Evolutionary conservation across 2,329 filamentous ascomycete genomes (phyloP), one percentile per base, ranked within the genome.

Genomic region (Trichoderma koningii): DNA sequence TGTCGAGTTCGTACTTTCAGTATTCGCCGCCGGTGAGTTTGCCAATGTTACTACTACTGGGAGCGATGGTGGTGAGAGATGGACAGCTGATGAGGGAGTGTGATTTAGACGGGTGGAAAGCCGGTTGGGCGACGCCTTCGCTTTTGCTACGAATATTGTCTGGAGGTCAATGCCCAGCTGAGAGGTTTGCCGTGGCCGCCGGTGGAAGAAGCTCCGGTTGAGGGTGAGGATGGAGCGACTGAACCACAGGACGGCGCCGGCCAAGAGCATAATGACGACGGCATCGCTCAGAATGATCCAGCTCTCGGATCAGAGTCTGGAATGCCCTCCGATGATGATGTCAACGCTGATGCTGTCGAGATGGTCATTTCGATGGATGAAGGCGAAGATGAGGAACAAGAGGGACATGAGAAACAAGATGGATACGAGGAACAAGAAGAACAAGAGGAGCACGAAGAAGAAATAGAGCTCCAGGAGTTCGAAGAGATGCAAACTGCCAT

Each of bases 11-110:
- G 0, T 71, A 69, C 23, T 84, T 83, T 66, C 76, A 77, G 52
- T 85, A 85, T 63, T 51, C 71, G n/a, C 79, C 80, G 9, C 82
- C 82, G 47, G 82, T 83, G 72, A 56, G 63, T 47, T 21, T 55
- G 0, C 7, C 55, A 6, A 21, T 42, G 10, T 28, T 28, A 19
- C 23, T 21, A 34, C 44, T 38, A 15, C n/a, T 10, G 48, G 12
- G 9, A 3, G 17, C 4, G 15, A 23, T 26, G n/a, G 2, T 47
- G 3, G 15, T 34, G 6, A 28, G 28, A 28, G 5, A 28, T 28
- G 28, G 28, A 28, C 45, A 17, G 41, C 59, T 59, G 38, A 47
- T 19, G 5, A n/a, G n/a, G n/a, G 5, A 17, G 1, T 38, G 34
- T 38, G 34, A 2, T 26, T 1, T 28, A 80, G 78, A 70, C 67